phyloP scores from a whole-genome alignment of 2,329 filamentous ascomycete species.

The Knufia fluminis region DNA sequence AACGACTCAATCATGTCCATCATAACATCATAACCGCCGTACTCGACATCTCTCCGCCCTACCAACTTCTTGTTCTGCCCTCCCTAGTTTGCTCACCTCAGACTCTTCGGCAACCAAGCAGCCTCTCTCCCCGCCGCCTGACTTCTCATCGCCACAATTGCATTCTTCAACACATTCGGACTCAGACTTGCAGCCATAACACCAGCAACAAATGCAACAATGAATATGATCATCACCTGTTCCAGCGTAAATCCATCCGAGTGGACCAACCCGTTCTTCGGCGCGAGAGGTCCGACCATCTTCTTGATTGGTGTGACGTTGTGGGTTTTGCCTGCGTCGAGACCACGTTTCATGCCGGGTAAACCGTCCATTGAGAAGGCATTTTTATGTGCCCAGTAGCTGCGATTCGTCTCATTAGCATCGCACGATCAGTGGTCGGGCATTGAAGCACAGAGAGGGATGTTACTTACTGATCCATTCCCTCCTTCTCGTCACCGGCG shows the following conservation, averaged over 20 bases:
- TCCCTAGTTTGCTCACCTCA: constrained; percentile 1
- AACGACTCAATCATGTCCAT: no score
- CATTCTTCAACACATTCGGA: constrained; percentile 2
- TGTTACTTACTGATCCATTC: constrained; percentile 26
- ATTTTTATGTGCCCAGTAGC: constrained; percentile 52
- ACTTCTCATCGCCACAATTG: neutral
- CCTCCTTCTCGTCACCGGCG: constrained; percentile 35
- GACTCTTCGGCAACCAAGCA: constrained; percentile 1
- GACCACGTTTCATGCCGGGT: constrained; percentile 40
- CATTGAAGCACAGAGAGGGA: neutral
- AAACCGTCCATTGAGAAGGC: constrained; percentile 49
- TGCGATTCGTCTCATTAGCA: constrained; percentile 21
- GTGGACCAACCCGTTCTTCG: neutral
- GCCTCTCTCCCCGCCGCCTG: neutral
- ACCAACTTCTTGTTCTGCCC: no score
- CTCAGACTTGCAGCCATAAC: constrained; percentile 6
- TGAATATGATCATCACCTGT: constrained; percentile 7
- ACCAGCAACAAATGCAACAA: constrained; percentile 7
- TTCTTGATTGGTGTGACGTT: constrained; percentile 22
- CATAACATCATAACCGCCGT: no score
- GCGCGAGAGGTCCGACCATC: constrained; percentile 20
- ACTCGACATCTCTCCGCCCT: no score
- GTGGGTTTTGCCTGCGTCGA: constrained; percentile 14
- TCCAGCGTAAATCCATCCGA: constrained; percentile 7
- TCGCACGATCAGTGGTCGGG: no score